phyloP scores from a whole-genome alignment of 129 eudicot genomes.

The Apium graveolens region DNA sequence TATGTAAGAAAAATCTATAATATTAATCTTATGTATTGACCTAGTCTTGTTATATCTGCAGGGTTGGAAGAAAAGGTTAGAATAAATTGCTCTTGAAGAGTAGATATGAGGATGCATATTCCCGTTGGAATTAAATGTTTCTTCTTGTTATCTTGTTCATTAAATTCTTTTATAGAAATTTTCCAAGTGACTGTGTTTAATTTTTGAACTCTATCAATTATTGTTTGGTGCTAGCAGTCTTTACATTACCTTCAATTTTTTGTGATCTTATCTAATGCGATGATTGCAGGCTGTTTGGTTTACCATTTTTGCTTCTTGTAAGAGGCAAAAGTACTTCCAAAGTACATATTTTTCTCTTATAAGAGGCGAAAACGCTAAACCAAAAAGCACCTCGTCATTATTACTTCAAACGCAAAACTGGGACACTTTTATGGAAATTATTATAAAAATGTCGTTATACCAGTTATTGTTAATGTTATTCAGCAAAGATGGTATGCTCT shows the following conservation, averaged over 20 bases:
- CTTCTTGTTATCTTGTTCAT: background rate
- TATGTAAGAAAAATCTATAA: background rate
- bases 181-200: background rate
- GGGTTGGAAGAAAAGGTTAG: slow-evolving; percentile 93
- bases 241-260: background rate
- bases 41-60: slow-evolving; percentile 24
- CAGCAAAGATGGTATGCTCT: background rate
- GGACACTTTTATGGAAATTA: background rate
- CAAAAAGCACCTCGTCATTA: background rate
- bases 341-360: background rate
- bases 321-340: background rate
- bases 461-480: background rate
- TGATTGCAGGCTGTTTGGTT: background rate
- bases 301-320: background rate
- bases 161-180: background rate
- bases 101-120: background rate
- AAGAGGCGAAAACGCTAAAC: background rate
- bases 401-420: background rate
- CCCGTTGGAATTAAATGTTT: background rate
- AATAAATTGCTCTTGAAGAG: background rate
- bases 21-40: background rate
- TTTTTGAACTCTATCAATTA: background rate
- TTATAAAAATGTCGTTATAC: background rate
- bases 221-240: background rate
- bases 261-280: background rate